phyloP scores from a whole-genome alignment of 352 stramenopile species.

The Globisporangium okanoganense region DNA sequence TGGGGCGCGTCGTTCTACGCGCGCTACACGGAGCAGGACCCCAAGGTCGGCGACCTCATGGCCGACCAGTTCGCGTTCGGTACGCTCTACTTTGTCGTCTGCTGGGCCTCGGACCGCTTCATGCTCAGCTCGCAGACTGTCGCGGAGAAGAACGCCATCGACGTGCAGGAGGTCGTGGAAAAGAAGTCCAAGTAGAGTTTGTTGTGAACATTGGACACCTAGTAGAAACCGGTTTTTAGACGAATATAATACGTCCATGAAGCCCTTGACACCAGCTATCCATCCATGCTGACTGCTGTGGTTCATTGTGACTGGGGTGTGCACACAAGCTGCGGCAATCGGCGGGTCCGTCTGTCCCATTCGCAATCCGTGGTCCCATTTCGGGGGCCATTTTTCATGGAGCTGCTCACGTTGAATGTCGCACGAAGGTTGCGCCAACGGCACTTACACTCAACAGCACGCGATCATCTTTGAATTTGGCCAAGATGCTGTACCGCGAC shows the following conservation, averaged over 20 bases:
- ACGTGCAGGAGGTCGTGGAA: slow-evolving; percentile 50
- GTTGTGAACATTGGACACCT: not conserved
- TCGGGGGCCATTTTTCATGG: not conserved
- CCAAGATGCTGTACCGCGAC: slow-evolving; percentile 51
- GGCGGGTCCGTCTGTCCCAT: not conserved
- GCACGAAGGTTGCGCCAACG: slow-evolving; percentile 1
- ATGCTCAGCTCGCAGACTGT: slow-evolving; percentile 68
- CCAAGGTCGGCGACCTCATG: slow-evolving; percentile 50
- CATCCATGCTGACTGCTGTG: not conserved
- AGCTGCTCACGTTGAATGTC: not conserved
- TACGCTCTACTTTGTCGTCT: slow-evolving; percentile 70
- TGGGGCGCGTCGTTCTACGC: slow-evolving; percentile 48
- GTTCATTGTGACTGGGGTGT: not conserved
- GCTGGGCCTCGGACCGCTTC: slow-evolving; percentile 75
- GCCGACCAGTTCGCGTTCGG: slow-evolving; percentile 67
- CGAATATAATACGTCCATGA: not conserved
- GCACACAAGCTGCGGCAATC: not conserved
- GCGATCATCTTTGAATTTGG: not conserved
- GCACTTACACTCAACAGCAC: not conserved
- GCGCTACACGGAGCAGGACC: slow-evolving; percentile 37
- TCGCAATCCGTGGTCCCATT: not conserved
- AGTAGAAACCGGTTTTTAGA: not conserved
- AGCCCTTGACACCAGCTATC: not conserved
- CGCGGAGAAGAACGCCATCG: slow-evolving; percentile 59
- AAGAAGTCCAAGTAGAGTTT: slow-evolving; percentile 12